Conservation (phyloP, 768 basidiomycete species). For the Naganishia onofrii region DNA sequence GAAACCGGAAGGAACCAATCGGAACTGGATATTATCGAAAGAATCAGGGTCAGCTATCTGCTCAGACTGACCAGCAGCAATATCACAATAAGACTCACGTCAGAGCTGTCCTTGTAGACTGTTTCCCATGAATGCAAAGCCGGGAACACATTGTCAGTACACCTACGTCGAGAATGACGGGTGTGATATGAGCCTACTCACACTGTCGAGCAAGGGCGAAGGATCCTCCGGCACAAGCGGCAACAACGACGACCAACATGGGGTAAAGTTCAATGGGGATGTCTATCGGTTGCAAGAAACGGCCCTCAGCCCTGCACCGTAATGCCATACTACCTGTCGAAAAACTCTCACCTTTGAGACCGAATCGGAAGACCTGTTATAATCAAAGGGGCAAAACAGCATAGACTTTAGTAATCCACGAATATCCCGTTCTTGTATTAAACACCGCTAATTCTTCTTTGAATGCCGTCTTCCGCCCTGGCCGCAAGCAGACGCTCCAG, state of each 20-base stretch:
- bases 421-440: background rate
- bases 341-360: conserved; percentile 40
- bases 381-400: background rate
- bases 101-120: conserved; percentile 44
- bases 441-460: background rate
- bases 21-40: conserved; percentile 31
- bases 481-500: too few relatives aligned
- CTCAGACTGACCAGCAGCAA: too few relatives aligned
- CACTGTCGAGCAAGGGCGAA: conserved; percentile 37
- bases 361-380: conserved; percentile 43
- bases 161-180: background rate
- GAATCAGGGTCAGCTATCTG: background rate
- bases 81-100: conserved; percentile 35
- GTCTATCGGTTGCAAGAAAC: conserved; percentile 32
- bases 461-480: too few relatives aligned
- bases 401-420: conserved; percentile 1
- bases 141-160: background rate
- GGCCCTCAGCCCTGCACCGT: background rate
- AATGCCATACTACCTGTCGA: background rate
- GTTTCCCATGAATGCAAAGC: background rate
- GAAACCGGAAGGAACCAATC: conserved; percentile 34
- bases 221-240: conserved; percentile 45
- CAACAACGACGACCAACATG: conserved; percentile 47
- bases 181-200: conserved; percentile 28
- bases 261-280: conserved; percentile 52